phyloP scores from a whole-genome alignment of 192 early-diverging fungal genomes.

The Coemansia sp. region DNA sequence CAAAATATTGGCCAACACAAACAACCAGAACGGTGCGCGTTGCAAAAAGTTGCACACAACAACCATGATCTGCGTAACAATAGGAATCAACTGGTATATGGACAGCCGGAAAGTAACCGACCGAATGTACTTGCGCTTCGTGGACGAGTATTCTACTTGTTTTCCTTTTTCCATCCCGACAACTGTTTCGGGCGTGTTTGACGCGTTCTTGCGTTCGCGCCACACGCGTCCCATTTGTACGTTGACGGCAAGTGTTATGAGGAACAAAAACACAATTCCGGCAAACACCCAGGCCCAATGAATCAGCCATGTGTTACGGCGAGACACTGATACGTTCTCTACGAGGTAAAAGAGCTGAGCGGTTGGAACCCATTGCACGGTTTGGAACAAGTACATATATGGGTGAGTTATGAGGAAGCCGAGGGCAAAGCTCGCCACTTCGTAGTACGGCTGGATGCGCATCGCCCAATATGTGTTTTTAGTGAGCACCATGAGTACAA shows the following conservation, averaged over 20 bases:
- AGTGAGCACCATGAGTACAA: slow-evolving; percentile 10
- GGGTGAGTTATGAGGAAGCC: slow-evolving; percentile 41
- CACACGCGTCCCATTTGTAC: background rate
- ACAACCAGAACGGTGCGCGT: slow-evolving; percentile 35
- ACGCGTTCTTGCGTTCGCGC: background rate
- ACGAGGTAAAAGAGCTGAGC: slow-evolving; percentile 37
- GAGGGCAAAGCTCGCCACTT: slow-evolving; percentile 20
- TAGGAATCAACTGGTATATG: slow-evolving; percentile 26
- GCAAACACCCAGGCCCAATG: slow-evolving; percentile 41
- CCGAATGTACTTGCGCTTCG: slow-evolving; percentile 7
- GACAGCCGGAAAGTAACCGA: slow-evolving; percentile 18
- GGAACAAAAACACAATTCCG: slow-evolving; percentile 17
- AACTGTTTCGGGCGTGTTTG: slow-evolving; percentile 5
- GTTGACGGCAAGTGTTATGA: background rate
- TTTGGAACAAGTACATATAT: slow-evolving; percentile 35
- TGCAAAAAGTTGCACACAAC: slow-evolving; percentile 29
- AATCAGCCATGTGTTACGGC: slow-evolving; percentile 26
- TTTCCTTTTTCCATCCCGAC: background rate
- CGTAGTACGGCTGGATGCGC: slow-evolving; percentile 33
- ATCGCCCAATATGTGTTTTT: slow-evolving; percentile 5
- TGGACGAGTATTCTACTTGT: background rate
- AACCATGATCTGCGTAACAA: slow-evolving; percentile 39
- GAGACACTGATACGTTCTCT: slow-evolving; percentile 14
- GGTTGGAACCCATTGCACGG: slow-evolving; percentile 24
- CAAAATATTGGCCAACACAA: slow-evolving; percentile 38